Percentiles rank a stretch among this genome's conserved stretches.
Evolutionary conservation across 2,329 filamentous ascomycete species (phyloP).

Genomic region (Arachnopeziza araneosa): DNA sequence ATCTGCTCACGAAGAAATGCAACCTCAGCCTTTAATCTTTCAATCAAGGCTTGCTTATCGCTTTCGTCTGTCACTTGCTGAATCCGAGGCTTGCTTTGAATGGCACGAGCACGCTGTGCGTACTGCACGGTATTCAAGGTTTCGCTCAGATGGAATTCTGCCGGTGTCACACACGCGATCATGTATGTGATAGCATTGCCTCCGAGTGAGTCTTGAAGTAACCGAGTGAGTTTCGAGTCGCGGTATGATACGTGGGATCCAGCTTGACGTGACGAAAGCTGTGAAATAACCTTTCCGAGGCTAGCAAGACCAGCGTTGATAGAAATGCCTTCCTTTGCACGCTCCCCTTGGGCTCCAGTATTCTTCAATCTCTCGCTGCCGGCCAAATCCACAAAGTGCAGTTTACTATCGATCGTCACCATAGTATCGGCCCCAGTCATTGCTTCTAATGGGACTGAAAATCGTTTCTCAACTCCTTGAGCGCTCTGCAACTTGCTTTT

Average conservation of each 20-base stretch:
- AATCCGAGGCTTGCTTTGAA: constrained; percentile 95
- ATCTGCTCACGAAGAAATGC: constrained; percentile 92
- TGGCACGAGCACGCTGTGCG: constrained; percentile 89
- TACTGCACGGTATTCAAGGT: constrained; percentile 97
- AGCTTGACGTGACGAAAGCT: constrained; percentile 82
- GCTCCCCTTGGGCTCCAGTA: constrained; percentile 88
- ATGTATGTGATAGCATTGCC: constrained; percentile 98
- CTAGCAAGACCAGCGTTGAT: constrained; percentile 96
- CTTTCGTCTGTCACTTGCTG: constrained; percentile 84
- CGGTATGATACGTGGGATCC: constrained; percentile 95
- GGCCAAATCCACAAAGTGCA: constrained; percentile 96
- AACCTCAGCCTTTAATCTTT: constrained; percentile 88
- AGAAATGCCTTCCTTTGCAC: constrained; percentile 92
- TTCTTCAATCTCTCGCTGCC: constrained; percentile 97
- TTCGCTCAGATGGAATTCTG: constrained; percentile 95
- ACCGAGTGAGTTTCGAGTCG: constrained; percentile 91
- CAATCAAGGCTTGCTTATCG: constrained; percentile 91
- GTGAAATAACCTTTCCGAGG: constrained; percentile 95
- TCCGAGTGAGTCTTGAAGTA: constrained; percentile 92
- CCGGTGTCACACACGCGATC: constrained; percentile 96
- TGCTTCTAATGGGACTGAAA: constrained; percentile 79
- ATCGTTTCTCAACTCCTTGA: constrained; percentile 69
- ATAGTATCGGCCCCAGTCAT: constrained; percentile 63
- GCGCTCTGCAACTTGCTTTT: constrained; percentile 53
- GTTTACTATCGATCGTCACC: constrained; percentile 92